Conservation (phyloP, 768 basidiomycete genomes). For the Pulveroboletus ravenelii region DNA sequence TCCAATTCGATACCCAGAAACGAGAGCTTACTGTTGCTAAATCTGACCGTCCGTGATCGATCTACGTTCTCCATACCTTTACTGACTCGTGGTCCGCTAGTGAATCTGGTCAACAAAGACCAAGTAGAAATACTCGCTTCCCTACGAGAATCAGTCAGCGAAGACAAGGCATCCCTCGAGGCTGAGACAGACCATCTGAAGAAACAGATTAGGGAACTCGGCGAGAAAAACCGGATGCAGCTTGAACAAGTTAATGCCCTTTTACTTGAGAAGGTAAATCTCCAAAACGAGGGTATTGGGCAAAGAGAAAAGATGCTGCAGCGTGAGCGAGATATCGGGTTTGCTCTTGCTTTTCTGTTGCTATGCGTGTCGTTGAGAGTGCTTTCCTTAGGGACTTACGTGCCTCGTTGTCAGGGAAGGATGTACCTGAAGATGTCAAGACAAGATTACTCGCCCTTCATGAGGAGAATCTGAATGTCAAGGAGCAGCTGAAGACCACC, state of each 20-base stretch:
- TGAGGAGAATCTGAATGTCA: conserved; percentile 68
- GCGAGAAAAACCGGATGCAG: conserved; percentile 86
- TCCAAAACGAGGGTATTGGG: conserved; percentile 88
- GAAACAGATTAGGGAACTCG: conserved; percentile 63
- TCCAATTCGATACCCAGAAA: conserved; percentile 55
- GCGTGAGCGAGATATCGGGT: conserved; percentile 84
- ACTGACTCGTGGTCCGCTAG: conserved; percentile 36
- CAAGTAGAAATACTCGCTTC: conserved; percentile 86
- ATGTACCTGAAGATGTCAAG: conserved; percentile 80
- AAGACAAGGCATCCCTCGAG: conserved; percentile 77
- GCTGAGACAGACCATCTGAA: conserved; percentile 59
- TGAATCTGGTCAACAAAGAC: conserved; percentile 89
- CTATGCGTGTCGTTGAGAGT: not conserved
- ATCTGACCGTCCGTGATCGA: conserved; percentile 64
- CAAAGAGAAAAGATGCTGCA: conserved; percentile 84
- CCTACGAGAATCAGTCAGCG: conserved; percentile 82
- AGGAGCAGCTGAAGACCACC: conserved; percentile 64
- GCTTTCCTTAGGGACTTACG: conserved; percentile 60
- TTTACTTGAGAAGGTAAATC: conserved; percentile 85
- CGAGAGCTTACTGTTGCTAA: conserved; percentile 79
- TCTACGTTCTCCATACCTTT: not conserved
- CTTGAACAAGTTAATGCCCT: conserved; percentile 81
- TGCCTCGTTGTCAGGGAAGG: conserved; percentile 70
- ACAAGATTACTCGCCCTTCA: conserved; percentile 67
- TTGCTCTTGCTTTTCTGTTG: conserved; percentile 18